phyloP scores from a whole-genome alignment of 208 protist species.

The Acanthamoeba comandoni region DNA sequence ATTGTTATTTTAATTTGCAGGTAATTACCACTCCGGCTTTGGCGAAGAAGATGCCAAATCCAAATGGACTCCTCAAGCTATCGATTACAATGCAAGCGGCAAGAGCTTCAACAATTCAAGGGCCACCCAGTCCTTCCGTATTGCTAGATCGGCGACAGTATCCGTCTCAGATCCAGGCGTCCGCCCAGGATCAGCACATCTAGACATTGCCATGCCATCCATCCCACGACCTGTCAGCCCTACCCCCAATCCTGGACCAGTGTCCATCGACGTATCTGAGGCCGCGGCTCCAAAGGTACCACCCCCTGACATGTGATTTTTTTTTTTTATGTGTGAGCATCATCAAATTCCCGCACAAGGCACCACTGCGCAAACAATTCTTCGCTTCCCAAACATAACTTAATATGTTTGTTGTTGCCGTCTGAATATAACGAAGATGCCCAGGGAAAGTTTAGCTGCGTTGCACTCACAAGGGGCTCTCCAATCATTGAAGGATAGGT shows the following conservation, averaged over 20 bases:
- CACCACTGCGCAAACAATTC: too few species aligned
- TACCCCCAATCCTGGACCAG: not conserved
- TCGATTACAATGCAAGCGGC: slow-evolving; percentile 9
- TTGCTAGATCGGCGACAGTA: not conserved
- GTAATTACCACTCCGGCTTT: slow-evolving; percentile 67
- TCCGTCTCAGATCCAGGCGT: not conserved
- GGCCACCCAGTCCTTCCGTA: slow-evolving; percentile 54
- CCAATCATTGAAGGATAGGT: slow-evolving; percentile 17
- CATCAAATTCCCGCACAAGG: too few species aligned
- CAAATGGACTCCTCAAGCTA: slow-evolving; percentile 46
- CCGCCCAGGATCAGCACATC: not conserved
- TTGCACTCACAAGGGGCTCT: slow-evolving; percentile 27
- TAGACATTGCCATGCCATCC: not conserved
- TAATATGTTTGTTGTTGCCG: too few species aligned
- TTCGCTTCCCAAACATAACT: too few species aligned
- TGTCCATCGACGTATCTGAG: not conserved
- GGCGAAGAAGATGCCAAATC: slow-evolving; percentile 45
- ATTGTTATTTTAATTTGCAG: too few species aligned
- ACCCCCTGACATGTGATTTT: not conserved
- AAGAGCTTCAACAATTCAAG: slow-evolving; percentile 32
- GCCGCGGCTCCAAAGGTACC: not conserved
- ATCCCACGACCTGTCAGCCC: not conserved
- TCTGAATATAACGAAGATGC: too few species aligned
- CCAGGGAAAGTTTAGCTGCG: not conserved
- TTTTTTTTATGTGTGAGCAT: not conserved